These are phyloP conservation scores for Amaranthus palmeri DNA, from an alignment of 148 eudicot species.

Conservation along the genomic window DNA sequence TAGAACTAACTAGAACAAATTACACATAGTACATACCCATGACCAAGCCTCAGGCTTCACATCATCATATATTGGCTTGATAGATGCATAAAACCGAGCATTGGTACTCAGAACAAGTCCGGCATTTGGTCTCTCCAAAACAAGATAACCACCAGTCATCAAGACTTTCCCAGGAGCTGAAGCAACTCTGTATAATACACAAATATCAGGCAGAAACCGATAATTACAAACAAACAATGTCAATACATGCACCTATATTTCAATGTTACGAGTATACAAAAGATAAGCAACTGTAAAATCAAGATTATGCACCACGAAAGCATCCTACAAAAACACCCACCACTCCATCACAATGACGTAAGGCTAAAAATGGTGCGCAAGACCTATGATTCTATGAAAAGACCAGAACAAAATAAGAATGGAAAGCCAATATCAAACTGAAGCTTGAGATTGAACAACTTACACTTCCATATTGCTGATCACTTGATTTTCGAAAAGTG, in stretches of 20 bases:
- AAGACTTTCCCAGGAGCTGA: slow-evolving; percentile 85
- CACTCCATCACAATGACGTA: background rate
- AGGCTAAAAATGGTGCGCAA: background rate
- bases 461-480: slow-evolving; percentile 29
- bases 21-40: slow-evolving; percentile 62
- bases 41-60: slow-evolving; percentile 60
- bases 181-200: slow-evolving; percentile 52
- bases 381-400: background rate
- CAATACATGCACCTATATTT: background rate
- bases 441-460: slow-evolving; percentile 6
- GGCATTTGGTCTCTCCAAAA: slow-evolving; percentile 92
- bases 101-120: slow-evolving; percentile 93
- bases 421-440: background rate
- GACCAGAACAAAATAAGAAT: background rate
- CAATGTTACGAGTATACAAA: background rate
- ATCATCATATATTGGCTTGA: slow-evolving; percentile 66
- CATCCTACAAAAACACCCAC: background rate
- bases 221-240: background rate
- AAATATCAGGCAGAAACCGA: background rate
- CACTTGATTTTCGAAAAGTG: background rate
- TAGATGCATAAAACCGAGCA: slow-evolving; percentile 84
- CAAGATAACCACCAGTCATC: slow-evolving; percentile 88
- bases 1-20: slow-evolving; percentile 1
- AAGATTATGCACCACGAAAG: background rate
- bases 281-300: background rate